phyloP scores from a whole-genome alignment of 306 rosid genomes.

The Vicia faba region DNA sequence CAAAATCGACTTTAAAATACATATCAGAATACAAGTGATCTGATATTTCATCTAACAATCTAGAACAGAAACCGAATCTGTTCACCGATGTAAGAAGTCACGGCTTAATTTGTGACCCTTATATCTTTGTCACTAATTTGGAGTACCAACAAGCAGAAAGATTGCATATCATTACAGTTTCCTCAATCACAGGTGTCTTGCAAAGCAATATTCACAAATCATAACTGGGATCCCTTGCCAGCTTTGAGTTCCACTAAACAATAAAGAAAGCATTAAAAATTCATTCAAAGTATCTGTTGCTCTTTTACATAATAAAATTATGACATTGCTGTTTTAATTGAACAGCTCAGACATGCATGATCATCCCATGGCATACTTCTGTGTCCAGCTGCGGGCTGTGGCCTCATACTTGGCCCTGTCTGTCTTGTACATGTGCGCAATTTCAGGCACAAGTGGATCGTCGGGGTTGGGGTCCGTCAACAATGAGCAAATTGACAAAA shows the following conservation, averaged over 20 bases:
- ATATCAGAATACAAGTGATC: not conserved
- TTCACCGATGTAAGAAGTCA: not conserved
- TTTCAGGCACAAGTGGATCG: slow-evolving; percentile 89
- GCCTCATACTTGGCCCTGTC: slow-evolving; percentile 80
- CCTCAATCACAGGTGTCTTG: slow-evolving; percentile 47
- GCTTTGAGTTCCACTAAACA: slow-evolving; percentile 38
- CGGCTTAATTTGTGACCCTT: not conserved
- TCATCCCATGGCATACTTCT: slow-evolving; percentile 88
- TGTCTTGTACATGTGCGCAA: slow-evolving; percentile 86
- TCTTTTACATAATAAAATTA: slow-evolving; percentile 48
- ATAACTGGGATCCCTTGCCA: slow-evolving; percentile 48
- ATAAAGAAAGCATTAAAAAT: slow-evolving; percentile 37
- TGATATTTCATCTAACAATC: not conserved
- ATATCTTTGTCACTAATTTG: slow-evolving; percentile 21
- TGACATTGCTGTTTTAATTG: slow-evolving; percentile 32
- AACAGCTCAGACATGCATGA: slow-evolving; percentile 23
- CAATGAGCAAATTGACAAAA: slow-evolving; percentile 78
- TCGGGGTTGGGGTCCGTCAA: slow-evolving; percentile 88
- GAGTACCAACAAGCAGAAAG: slow-evolving; percentile 41
- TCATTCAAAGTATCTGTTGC: slow-evolving; percentile 43
- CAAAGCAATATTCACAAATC: slow-evolving; percentile 67
- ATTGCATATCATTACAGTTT: slow-evolving; percentile 48
- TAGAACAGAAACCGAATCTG: not conserved
- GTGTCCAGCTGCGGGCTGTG: slow-evolving; percentile 95
- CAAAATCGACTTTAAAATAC: not conserved